Conservation (phyloP, 495 filamentous ascomycete genomes). For the Penicillium macrosclerotiorum region DNA sequence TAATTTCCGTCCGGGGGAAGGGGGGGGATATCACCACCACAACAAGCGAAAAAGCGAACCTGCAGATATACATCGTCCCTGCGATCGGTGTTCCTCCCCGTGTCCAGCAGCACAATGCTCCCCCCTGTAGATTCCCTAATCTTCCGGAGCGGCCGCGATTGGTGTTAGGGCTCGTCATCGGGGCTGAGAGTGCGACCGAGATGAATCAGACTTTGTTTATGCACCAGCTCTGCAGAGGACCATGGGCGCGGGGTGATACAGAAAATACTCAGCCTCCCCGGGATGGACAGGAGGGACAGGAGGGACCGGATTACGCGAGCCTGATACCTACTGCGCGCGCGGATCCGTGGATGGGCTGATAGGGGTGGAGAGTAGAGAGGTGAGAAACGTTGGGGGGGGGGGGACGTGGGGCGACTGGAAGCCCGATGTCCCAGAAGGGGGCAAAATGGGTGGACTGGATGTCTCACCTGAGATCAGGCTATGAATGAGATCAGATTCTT, state of each 20-base stretch:
- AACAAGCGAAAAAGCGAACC: too few relatives aligned
- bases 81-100: too few relatives aligned
- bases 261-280: slow-evolving; percentile 8
- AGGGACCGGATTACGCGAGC: slow-evolving; percentile 17
- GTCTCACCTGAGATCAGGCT: slow-evolving; percentile 17
- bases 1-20: too few relatives aligned
- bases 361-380: background rate
- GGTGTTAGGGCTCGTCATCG: slow-evolving; percentile 18
- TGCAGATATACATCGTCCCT: too few relatives aligned
- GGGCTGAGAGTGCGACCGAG: slow-evolving; percentile 12
- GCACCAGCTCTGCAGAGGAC: too few relatives aligned
- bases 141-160: slow-evolving; percentile 21
- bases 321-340: slow-evolving; percentile 19
- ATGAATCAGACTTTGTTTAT: slow-evolving; percentile 3
- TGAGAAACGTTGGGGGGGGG: background rate
- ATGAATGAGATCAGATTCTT: too few relatives aligned
- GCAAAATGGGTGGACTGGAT: slow-evolving; percentile 4
- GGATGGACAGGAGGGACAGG: background rate
- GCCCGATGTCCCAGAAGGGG: background rate
- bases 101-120: too few relatives aligned
- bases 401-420: too few relatives aligned
- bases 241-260: background rate
- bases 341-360: slow-evolving; percentile 9
- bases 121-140: too few relatives aligned
- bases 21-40: too few relatives aligned